phyloP scores from a whole-genome alignment of 192 early-diverging fungal species.

The Coemansia sp. region DNA sequence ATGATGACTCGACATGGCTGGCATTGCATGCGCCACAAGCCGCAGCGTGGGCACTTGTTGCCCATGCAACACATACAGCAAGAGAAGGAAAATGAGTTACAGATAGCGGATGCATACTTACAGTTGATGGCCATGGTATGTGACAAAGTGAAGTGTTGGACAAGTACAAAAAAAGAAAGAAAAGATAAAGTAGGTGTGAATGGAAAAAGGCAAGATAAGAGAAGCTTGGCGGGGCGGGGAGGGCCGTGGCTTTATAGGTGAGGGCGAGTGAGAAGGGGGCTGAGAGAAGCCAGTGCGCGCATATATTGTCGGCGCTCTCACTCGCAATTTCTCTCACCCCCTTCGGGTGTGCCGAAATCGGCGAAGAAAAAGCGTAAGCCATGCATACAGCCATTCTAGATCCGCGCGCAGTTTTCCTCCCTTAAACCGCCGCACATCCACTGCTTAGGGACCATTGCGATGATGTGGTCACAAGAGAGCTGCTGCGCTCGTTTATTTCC shows the following conservation, averaged over 20 bases:
- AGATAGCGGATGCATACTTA: background rate
- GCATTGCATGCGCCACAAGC: background rate
- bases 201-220: background rate
- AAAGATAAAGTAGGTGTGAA: background rate
- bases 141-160: constrained; percentile 3
- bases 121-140: constrained; percentile 5
- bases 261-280: background rate
- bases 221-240: background rate
- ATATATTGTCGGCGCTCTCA: background rate
- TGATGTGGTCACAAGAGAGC: background rate
- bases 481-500: constrained; percentile 3
- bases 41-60: background rate
- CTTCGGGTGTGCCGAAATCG: background rate
- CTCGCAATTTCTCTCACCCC: background rate
- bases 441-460: background rate
- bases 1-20: constrained; percentile 3
- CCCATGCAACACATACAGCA: background rate
- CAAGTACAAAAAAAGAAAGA: background rate
- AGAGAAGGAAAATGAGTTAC: background rate
- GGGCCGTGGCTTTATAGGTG: constrained; percentile 3
- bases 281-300: background rate
- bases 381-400: background rate
- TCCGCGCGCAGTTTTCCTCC: constrained; percentile 4
- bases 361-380: background rate
- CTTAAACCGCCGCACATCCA: background rate